Percentiles rank a stretch among this genome's conserved stretches.
phyloP scores from a whole-genome alignment of 495 filamentous ascomycete species.

The Lasiosphaeria hispida region DNA sequence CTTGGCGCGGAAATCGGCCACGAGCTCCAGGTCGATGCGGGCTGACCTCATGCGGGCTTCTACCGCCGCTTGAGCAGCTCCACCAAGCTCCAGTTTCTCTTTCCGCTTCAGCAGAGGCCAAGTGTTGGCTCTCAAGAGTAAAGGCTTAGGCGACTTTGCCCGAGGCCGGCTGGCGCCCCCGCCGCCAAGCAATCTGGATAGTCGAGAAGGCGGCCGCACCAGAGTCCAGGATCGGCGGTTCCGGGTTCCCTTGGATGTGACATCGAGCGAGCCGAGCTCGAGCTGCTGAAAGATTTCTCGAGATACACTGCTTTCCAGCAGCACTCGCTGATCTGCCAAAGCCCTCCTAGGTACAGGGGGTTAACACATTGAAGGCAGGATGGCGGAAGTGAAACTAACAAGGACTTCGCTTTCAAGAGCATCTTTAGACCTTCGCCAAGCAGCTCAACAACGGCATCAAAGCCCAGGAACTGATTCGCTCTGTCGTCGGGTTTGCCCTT shows the following conservation, averaged over 20 bases:
- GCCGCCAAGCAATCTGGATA: too few species aligned
- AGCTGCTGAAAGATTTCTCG: not conserved
- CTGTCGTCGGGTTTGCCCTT: not conserved
- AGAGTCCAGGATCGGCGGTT: too few species aligned
- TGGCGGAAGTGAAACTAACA: not conserved
- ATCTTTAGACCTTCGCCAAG: too few species aligned
- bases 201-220: too few species aligned
- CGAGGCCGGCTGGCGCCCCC: too few species aligned
- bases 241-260: not conserved
- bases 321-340: not conserved
- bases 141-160: too few species aligned
- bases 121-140: not conserved
- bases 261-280: not conserved
- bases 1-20: not conserved
- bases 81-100: not conserved
- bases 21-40: conserved; percentile 13
- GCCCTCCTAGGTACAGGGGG: not conserved
- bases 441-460: too few species aligned
- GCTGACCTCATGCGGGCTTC: conserved; percentile 10
- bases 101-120: not conserved
- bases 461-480: not conserved
- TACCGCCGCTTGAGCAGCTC: not conserved
- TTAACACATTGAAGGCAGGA: not conserved
- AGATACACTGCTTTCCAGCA: not conserved
- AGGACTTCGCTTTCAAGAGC: too few species aligned